Percentiles rank a stretch among this genome's conserved stretches.
Evolutionary conservation across 192 early-diverging fungal genomes (phyloP).

Genomic region (Rhizophagus sp.): DNA sequence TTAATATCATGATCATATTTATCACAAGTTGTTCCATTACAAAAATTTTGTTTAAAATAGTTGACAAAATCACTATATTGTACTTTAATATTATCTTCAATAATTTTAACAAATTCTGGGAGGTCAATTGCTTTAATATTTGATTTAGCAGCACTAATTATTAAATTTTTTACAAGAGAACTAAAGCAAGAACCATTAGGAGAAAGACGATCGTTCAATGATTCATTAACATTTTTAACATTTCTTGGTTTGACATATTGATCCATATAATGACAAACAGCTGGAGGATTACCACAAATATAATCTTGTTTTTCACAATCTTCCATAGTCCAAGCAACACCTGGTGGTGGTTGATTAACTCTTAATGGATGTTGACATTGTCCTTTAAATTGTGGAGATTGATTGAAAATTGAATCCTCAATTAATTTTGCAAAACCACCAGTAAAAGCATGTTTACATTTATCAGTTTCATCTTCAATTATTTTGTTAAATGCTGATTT

Average conservation of each 20-base stretch:
- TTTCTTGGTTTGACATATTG: background rate
- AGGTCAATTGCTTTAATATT: background rate
- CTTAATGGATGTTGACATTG: conserved; percentile 56
- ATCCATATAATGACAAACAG: conserved; percentile 46
- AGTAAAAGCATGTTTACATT: background rate
- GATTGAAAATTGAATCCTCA: conserved; percentile 50
- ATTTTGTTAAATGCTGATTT: conserved; percentile 29
- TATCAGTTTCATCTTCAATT: conserved; percentile 30
- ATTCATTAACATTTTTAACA: background rate
- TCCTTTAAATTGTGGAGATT: conserved; percentile 54
- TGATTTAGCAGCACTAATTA: background rate
- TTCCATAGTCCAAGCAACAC: conserved; percentile 50
- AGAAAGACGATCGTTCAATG: background rate
- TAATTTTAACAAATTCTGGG: too few species aligned
- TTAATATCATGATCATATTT: background rate
- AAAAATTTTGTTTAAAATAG: background rate
- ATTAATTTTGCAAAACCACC: background rate
- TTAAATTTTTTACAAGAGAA: background rate
- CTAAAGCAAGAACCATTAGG: background rate
- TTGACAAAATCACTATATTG: background rate
- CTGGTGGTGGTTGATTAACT: conserved; percentile 49
- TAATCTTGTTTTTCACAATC: conserved; percentile 59
- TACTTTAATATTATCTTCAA: background rate
- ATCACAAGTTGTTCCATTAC: background rate
- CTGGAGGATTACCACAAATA: conserved; percentile 61